Base-by-base conservation (phyloP, 2,329 filamentous ascomycete species). In the Cladosporium sp. region DNA sequence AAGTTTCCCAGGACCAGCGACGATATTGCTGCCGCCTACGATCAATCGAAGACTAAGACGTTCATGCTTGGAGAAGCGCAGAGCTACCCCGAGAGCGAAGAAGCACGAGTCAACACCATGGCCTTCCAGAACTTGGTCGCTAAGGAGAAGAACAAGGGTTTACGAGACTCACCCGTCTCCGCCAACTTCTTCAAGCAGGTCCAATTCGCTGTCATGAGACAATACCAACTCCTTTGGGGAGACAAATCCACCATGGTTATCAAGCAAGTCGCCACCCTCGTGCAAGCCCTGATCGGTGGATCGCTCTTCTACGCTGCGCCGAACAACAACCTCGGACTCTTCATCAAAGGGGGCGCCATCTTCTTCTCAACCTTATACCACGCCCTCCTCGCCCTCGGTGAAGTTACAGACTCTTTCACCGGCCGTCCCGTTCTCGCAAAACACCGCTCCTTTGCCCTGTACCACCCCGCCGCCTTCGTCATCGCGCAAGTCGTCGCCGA, bases 301-400 rank as follows among this genome's bases (percentile, higher is more conserved):
- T 90, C 88, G 0, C 80, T 91, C 3, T 91, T 91, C 76, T 91
- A 90, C 76, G 82, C 88, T 64, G 85, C 88, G 0, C 83, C 87
- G 0, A 66, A 78, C 28, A 86, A 83, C 59, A 85, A 86, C 0
- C 80, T 77, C 0, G 89, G 88, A 10, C 76, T 91, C 0, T 91
- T 91, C 73, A 73, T 85, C 70, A 89, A 89, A 70, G 82, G 83
- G 0, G 89, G 88, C 62, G 83, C 87, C 0, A 77, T 89, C 5
- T 91, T 91, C 80, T 84, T 90, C 60, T 80, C 88, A 0, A 78
- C 90, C 0, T 78, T 91, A 0, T 88, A 85, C 75, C 88, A 89
- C 72, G 80, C 83, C 65, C 76, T 91, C 8, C 73, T 90, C 1
- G 82, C 87, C 26, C 86, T 91, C 81, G 84, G 87, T 1, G 89